Evolutionary conservation across 2,329 filamentous ascomycete species (phyloP), one percentile per base, ranked within the genome.

Genomic region (Ceratocystiopsis brevicomis): DNA sequence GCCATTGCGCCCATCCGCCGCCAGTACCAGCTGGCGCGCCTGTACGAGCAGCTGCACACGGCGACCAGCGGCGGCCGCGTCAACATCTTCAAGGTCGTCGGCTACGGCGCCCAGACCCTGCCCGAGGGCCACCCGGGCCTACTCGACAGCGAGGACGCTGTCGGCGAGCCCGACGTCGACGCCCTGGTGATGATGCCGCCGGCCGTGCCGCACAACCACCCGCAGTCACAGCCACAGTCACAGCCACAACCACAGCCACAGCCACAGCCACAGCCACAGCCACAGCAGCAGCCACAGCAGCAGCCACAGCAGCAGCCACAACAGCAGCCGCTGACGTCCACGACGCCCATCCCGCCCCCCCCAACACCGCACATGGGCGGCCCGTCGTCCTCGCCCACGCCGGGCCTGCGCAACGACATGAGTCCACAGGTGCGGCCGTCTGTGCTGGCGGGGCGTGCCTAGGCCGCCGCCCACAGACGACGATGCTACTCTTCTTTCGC

Each of bases 41-140:
- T 81, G 13, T 70, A 73, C 45, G 75, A 81, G 52, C 76, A 81
- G 57, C 59, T 81, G 6, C 69, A 76, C 48, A 72, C 73, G 51
- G 76, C 76, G 6, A 78, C 76, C 0, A 80, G 78, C 48, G 73
- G 73, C 37, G 75, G 75, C 10, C 68, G 71, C 17, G 67, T 71
- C 46, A 79, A 78, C 48, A 79, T 79, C 19, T 79, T 78, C 56
- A 71, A 66, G 48, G 71, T 78, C 2, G 61, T 62, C 8, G 72
- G 72, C 12, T 68, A 61, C 46, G 73, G 73, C 3, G 64, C 67
- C 14, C 73, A 76, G 55, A 69, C 60, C 49, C 58, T 73, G 19
- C 61, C 67, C 0, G 65, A 69, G 0, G 63, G 61, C 5, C 68
- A 73, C 50, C 62, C 62, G 0, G 65, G 61, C 12, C 50, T 63